phyloP scores from a whole-genome alignment of 2,329 filamentous ascomycete genomes.

The Monilinia polystroma region DNA sequence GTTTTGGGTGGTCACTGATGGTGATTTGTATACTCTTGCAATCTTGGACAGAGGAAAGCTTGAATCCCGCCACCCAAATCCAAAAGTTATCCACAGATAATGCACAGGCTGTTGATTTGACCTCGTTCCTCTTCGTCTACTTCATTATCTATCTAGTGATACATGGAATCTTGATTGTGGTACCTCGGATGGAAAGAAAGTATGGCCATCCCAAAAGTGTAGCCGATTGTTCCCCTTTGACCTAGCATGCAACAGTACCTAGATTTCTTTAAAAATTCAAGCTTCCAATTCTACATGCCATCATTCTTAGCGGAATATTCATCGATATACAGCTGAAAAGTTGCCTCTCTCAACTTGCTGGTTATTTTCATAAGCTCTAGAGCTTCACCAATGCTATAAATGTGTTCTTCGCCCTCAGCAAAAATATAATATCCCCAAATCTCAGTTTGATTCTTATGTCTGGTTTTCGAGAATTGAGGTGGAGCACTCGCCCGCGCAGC shows the following conservation, averaged over 20 bases:
- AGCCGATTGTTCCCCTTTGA: no score
- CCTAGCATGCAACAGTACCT: neutral
- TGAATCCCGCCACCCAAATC: neutral
- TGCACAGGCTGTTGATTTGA: neutral
- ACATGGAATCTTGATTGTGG: neutral
- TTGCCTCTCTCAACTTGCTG: no score
- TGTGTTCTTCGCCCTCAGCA: neutral
- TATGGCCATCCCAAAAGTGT: no score
- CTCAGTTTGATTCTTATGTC: neutral
- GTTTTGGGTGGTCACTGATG: neutral
- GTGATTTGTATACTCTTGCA: no score
- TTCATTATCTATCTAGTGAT: neutral
- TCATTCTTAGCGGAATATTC: neutral
- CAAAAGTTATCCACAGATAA: neutral
- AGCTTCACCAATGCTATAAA: neutral
- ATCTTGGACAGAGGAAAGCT: neutral
- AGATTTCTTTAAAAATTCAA: neutral
- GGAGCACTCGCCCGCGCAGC: no score
- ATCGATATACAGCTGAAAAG: no score
- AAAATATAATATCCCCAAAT: no score
- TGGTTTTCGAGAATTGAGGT: no score
- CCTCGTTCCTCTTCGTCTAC: no score
- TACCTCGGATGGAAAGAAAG: neutral
- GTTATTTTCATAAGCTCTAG: neutral
- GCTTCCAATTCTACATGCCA: neutral